These are phyloP conservation scores for Lactuca sativa DNA, from an alignment of 129 eudicot genomes.

Conservation along the genomic window DNA sequence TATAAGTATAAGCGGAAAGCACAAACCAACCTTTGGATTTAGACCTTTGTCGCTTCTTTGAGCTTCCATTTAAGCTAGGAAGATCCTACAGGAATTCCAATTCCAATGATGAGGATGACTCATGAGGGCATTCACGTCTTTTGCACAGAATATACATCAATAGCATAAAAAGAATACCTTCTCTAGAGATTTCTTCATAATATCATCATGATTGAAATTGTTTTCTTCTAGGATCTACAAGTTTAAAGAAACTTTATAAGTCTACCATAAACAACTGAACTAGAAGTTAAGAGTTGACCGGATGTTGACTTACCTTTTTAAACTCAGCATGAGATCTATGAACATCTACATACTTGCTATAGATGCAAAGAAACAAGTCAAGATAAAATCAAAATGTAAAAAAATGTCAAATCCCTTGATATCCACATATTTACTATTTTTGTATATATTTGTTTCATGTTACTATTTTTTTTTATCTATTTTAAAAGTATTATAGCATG, in stretches of 20 bases:
- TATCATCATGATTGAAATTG: constrained; percentile 32
- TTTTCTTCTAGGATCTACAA: constrained; percentile 38
- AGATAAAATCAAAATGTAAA: not conserved
- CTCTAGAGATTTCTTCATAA: constrained; percentile 45
- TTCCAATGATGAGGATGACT: not conserved
- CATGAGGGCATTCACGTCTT: not conserved
- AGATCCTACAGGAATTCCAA: constrained; percentile 45
- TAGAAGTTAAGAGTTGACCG: constrained; percentile 15
- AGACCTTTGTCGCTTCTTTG: constrained; percentile 39
- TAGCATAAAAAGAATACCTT: constrained; percentile 35
- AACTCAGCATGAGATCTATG: constrained; percentile 38
- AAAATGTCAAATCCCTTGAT: not conserved
- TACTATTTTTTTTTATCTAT: no score
- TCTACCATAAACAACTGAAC: constrained; percentile 11
- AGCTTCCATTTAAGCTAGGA: constrained; percentile 34
- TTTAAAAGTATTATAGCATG: no score
- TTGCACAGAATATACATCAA: no score
- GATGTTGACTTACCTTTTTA: constrained; percentile 45
- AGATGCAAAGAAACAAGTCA: constrained; percentile 20
- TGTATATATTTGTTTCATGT: no score
- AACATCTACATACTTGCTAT: constrained; percentile 49
- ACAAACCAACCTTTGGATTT: constrained; percentile 45
- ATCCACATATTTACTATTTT: no score
- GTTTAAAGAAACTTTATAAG: constrained; percentile 7
- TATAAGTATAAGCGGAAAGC: not conserved